Evolutionary conservation across 306 rosid genomes (phyloP), one percentile per base, ranked within the genome.

Genomic region (Acacia melanoxylon): DNA sequence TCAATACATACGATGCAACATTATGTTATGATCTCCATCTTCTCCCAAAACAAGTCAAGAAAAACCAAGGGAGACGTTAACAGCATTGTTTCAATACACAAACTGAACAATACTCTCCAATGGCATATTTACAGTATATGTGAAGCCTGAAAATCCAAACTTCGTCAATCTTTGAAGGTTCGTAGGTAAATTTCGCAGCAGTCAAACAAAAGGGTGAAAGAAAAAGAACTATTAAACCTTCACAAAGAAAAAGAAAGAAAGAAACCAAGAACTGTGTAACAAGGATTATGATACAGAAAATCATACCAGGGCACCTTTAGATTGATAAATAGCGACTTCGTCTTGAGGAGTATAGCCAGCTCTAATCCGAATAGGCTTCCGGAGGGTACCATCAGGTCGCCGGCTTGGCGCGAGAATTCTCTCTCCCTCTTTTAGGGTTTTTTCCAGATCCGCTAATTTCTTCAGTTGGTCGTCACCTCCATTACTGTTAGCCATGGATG

Each of bases 371-470:
- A 91, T 81, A 77, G 91, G 86, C 77, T 92, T 96, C 1, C 99
- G 93, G 79, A 88, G 87, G 74, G 98, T 93, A 15, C 99, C 98
- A 72, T 96, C 99, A 68, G 99, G 99, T 52, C 99, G 80, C 29
- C 97, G 83, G 1, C 97, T 92, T 63, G 98, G 97, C 24, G 86
- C 97, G 41, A 96, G 75, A 63, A 96, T 80, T 71, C 97, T 90
- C 85, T 96, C 98, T 19, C 97, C 98, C 79, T 95, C 91, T 65
- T 93, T 95, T 77, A 92, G 93, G 89, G 82, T 84, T 91, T 91
- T 88, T 77, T 76, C 83, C 0, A 86, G 83, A 37, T 88, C 94
- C 48, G 71, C 80, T 83, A 84, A 25, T 46, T 84, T 75, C 40
- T 74, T 72, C 74, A 68, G 49, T 17, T 68, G 76, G 45, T 84